Evolutionary conservation across 345 rosid genomes (phyloP).

Genomic region (Jatropha curcas): DNA sequence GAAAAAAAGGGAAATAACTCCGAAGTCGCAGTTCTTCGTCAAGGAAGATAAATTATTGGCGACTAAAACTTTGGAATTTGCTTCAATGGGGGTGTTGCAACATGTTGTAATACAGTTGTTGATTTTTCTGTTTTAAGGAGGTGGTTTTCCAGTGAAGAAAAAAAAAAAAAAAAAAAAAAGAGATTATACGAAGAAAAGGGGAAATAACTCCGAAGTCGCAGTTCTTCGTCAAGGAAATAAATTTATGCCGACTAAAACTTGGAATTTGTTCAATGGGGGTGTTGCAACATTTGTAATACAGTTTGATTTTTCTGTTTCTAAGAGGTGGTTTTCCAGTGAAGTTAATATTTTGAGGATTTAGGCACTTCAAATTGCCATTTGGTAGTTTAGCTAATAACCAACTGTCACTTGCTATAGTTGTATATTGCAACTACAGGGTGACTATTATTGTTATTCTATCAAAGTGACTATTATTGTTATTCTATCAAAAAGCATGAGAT

Average conservation of each 20-base stretch:
- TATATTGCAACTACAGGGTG: background rate
- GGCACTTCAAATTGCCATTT: background rate
- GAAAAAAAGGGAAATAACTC: background rate
- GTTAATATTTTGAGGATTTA: background rate
- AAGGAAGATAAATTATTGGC: no score
- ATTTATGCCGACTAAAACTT: background rate
- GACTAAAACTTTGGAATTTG: background rate
- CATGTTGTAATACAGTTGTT: background rate
- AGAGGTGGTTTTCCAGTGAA: background rate
- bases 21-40: background rate
- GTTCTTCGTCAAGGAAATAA: no score
- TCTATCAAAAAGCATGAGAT: no score
- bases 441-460: no score
- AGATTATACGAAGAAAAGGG: background rate
- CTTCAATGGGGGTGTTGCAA: no score
- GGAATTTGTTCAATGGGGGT: background rate
- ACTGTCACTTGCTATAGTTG: background rate
- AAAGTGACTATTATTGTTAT: no score
- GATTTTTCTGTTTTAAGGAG: background rate
- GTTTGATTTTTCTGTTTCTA: background rate
- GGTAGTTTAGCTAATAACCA: background rate
- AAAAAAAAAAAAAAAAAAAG: no score
- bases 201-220: background rate
- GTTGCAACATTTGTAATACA: no score
- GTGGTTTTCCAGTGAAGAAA: background rate